Conservation (phyloP, 768 basidiomycete genomes). For the Xerocomus brunneocitrinus region DNA sequence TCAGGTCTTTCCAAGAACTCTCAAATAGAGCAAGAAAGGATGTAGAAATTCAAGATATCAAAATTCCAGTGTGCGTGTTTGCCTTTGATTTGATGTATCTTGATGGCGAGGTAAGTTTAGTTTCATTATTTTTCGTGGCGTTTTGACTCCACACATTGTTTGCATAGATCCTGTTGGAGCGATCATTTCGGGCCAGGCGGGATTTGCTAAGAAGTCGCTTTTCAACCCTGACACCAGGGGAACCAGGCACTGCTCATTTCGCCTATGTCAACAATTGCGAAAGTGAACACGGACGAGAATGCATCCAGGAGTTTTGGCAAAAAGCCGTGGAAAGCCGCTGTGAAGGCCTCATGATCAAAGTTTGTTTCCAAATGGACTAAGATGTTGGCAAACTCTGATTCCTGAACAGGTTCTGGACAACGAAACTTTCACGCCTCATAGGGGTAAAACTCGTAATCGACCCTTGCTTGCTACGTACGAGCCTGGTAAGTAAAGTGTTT, state of each 20-base stretch:
- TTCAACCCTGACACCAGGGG: conserved; percentile 43
- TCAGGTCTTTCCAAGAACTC: conserved; percentile 83
- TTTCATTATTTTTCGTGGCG: not conserved
- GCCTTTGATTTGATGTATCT: conserved; percentile 88
- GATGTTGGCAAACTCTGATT: not conserved
- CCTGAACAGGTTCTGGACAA: conserved; percentile 59
- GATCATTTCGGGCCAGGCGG: conserved; percentile 69
- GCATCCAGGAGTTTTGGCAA: conserved; percentile 72
- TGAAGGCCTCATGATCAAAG: conserved; percentile 95
- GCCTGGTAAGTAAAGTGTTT: conserved; percentile 40
- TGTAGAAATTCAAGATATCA: conserved; percentile 69
- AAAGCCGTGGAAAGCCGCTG: conserved; percentile 70
- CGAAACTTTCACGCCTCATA: conserved; percentile 33
- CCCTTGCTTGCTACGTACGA: conserved; percentile 84
- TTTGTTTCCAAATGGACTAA: conserved; percentile 22
- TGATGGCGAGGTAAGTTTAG: conserved; percentile 62
- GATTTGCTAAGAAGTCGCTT: conserved; percentile 60
- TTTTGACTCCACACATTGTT: conserved; percentile 1
- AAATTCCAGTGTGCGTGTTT: conserved; percentile 76
- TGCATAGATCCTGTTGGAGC: conserved; percentile 58
- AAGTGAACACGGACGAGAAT: conserved; percentile 56
- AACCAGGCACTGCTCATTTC: conserved; percentile 52
- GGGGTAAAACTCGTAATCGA: conserved; percentile 49
- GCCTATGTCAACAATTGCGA: conserved; percentile 71
- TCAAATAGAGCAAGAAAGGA: conserved; percentile 83